Evolutionary conservation across 305 asterid genomes (phyloP).

Genomic region (Fraxinus angustifolia): DNA sequence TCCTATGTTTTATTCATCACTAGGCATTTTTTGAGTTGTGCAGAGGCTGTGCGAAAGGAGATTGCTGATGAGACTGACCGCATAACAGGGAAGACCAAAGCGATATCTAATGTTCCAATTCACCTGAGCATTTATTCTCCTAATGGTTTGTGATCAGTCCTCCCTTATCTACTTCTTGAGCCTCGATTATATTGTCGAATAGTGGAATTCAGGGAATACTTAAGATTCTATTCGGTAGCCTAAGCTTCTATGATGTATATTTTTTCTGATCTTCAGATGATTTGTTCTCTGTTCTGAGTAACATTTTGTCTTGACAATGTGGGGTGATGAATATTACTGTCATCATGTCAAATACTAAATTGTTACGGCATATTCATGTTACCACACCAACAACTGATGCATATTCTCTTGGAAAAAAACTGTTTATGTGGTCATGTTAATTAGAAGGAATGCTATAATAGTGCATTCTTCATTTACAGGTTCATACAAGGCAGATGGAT

Average conservation of each 20-base stretch:
- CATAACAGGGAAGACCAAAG: slow-evolving; percentile 80
- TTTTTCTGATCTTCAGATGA: not conserved
- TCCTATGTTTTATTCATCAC: slow-evolving; percentile 25
- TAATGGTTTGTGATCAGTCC: slow-evolving; percentile 54
- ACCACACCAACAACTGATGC: not conserved
- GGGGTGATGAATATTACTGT: slow-evolving; percentile 9
- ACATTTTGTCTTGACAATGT: not conserved
- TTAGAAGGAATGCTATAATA: not conserved
- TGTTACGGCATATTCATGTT: not conserved
- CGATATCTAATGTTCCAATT: slow-evolving; percentile 85
- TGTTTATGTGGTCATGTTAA: slow-evolving; percentile 6
- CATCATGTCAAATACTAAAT: slow-evolving; percentile 9
- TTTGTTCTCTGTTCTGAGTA: not conserved
- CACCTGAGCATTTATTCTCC: slow-evolving; percentile 97
- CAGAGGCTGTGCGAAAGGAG: slow-evolving; percentile 91
- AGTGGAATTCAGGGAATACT: slow-evolving; percentile 11
- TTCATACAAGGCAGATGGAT: not conserved
- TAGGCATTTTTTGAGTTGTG: slow-evolving; percentile 36
- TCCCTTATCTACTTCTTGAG: slow-evolving; percentile 12
- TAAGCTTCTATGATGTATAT: not conserved
- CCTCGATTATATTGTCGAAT: slow-evolving; percentile 1
- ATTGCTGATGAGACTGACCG: slow-evolving; percentile 96
- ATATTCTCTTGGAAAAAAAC: slow-evolving; percentile 2
- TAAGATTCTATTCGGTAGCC: slow-evolving; percentile 1
- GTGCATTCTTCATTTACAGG: slow-evolving; percentile 2